Evolutionary conservation across 1,284 basidiomycete genomes (phyloP).

Genomic region (Bjerkandera adusta): DNA sequence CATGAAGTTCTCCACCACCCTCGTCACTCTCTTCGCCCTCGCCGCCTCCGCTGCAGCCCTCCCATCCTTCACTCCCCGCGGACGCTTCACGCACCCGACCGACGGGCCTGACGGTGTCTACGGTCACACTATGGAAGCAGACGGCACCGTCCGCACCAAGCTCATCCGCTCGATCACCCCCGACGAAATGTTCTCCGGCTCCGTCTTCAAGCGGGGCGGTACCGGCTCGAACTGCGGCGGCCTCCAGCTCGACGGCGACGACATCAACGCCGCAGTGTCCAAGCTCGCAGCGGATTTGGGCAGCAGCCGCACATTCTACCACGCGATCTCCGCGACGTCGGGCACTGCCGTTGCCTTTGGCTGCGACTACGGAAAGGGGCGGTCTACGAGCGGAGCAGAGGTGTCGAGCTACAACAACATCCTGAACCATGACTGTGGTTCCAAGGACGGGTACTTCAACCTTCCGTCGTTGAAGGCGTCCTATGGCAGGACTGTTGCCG

Average conservation of each 20-base stretch:
- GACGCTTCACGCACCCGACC: neutral
- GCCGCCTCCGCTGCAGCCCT: neutral
- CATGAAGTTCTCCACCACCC: constrained; percentile 2
- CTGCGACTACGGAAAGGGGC: constrained; percentile 7
- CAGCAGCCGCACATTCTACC: neutral
- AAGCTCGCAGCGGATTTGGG: neutral
- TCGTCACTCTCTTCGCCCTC: neutral
- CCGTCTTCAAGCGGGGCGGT: neutral
- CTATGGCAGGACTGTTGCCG: neutral
- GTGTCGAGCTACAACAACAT: neutral
- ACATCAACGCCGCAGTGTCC: neutral
- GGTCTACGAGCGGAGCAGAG: neutral
- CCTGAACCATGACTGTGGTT: neutral
- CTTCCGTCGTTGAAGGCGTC: neutral
- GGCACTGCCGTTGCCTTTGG: constrained; percentile 4
- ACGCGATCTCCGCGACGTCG: neutral
- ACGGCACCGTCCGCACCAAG: neutral
- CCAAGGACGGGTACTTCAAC: neutral
- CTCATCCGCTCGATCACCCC: neutral
- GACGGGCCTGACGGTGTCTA: neutral
- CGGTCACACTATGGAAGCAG: neutral
- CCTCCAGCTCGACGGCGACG: neutral
- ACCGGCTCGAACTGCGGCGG: neutral
- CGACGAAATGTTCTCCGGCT: too few species aligned
- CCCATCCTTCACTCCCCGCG: neutral